Base-by-base conservation (phyloP, 2,329 filamentous ascomycete species). In the Immersiporthe knoxdaviesiana region DNA sequence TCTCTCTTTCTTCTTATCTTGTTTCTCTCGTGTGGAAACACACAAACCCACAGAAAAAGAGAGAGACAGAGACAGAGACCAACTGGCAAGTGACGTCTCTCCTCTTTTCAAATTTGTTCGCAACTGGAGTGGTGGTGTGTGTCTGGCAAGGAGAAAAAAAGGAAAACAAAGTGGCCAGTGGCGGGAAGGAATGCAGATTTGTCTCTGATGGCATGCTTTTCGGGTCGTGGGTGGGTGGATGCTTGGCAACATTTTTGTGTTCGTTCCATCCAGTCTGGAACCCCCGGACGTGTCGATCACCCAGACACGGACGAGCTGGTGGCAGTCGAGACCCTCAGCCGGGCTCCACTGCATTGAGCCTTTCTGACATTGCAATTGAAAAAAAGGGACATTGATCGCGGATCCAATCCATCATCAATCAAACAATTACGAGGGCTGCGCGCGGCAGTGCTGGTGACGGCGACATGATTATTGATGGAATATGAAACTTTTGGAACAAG, bases 331-430 rank as follows among this genome's bases (percentile, higher is more conserved):
- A 18, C 41, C 41, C 59, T 47, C 61, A 47, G 61, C 39, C 27
- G 8, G 39, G 61, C 41, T 50, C 61, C 61, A 63, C 61, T 50
- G 27, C 41, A 50, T 11, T 12, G 18, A 63, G 37, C 59, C 35
- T 27, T 63, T 50, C 41, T 44, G 41, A 50, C 41, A 63, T 63
- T 63, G 41, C 27, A 30, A 63, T 63, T 50, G 61, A 32, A 63
- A 32, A 41, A 32, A 63, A 32, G 39, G 39, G 61, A 50, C 39
- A n/a, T 47, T 32, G 41, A 8, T 24, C 24, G 30, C 8, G 32
- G 21, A 32, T 18, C n/a, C 39, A 41, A 18, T 44, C 41, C 14
- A 18, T 47, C 44, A 47, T 47, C 44, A 12, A 39, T 39, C 37
- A 35, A 35, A 7, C 41, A 21, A 47, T 47, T 16, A 24, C 30